Evolutionary conservation across 1,284 basidiomycete genomes (phyloP), one percentile per base, ranked within the genome.

Genomic region (Abortiporus biennis): DNA sequence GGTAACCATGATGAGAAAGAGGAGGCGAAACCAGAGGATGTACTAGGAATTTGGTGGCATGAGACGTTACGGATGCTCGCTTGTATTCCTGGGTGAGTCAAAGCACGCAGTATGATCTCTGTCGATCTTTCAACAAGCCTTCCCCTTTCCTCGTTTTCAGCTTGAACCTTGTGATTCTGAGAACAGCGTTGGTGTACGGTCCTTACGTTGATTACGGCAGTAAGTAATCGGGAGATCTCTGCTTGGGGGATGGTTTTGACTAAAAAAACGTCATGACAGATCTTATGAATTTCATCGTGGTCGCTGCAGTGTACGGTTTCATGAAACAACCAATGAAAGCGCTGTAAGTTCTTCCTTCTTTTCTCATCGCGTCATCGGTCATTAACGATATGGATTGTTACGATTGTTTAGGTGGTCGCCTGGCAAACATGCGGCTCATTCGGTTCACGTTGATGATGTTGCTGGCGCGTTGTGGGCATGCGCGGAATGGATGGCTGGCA

Each of bases 41-140:
- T 80, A 3, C 66, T 83, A 42, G 90, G 91, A 9, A 77, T 72
- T 17, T 94, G 91, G 91, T 93, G 91, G 89, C 90, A 93, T 55
- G 91, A 93, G 67, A 78, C 84, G 1, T 64, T 90, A 31, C 75
- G 91, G 24, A 80, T 78, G 52, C 58, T 93, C 47, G 87, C 80
- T 29, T 74, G 76, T n/a, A 81, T 92, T 34, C 65, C 77, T 48
- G 74, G 78, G 82, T 87, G 57, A 29, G 27, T 29, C 27, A n/a
- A 29, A 29, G 9, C 27, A 29, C 9, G 27, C 27, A 9, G 27
- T 29, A n/a, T 29, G 27, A 29, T 9, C 8, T 29, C 9, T 29
- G 8, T 29, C 27, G 27, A 29, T 9, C 27, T 8, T 29, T 29
- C 27, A 29, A 29, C n/a, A 9, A n/a, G n/a, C 27, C 27, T 29